Base-by-base conservation (phyloP, 495 filamentous ascomycete species). In the Hypomontagnella submonticulosa region DNA sequence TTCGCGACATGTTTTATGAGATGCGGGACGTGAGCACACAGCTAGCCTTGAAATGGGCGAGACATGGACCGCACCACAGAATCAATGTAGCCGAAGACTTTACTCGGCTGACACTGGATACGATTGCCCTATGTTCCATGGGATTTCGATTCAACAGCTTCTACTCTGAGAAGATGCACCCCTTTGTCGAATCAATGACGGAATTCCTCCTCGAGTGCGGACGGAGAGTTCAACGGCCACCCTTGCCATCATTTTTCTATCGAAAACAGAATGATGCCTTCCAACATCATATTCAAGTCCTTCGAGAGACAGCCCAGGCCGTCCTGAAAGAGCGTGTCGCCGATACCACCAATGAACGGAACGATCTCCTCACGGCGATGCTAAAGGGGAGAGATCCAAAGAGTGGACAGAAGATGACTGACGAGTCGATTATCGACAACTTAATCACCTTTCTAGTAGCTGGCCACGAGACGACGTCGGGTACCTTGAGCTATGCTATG, bases 21-120 rank as follows among this genome's bases (percentile, higher is more conserved):
- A 91, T 91, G 88, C 82, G 87, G 54, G 89, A 90, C 66, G 84
- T 90, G 49, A 80, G 83, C 0, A 75, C 76, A 0, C 88, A 92
- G 66, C 70, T 92, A 12, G 83, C 84, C 10, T 71, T 89, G 58
- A 90, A 90, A 71, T 91, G 88, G 88, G 87, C 85, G 1, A 79
- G 88, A 20, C 77, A 80, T 41, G 89, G 88, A 0, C 72, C 83
- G 0, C 71, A 81, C 0, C 54, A 78, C 10, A 71, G 75, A 33
- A 87, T 90, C 52, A 62, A 74, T 18, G 82, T 83, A 0, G 79
- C 85, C 0, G 84, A 85, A 30, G 88, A 90, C 65, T 90, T 91
- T 57, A 90, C 88, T 0, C 80, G 87, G 1, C 69, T 92, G 36
- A 87, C 87, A 0, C 75, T 92, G 3, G 88, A 92, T 60, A 86